Conservation (phyloP, 2,329 filamentous ascomycete genomes). For the Xylaria multiplex region DNA sequence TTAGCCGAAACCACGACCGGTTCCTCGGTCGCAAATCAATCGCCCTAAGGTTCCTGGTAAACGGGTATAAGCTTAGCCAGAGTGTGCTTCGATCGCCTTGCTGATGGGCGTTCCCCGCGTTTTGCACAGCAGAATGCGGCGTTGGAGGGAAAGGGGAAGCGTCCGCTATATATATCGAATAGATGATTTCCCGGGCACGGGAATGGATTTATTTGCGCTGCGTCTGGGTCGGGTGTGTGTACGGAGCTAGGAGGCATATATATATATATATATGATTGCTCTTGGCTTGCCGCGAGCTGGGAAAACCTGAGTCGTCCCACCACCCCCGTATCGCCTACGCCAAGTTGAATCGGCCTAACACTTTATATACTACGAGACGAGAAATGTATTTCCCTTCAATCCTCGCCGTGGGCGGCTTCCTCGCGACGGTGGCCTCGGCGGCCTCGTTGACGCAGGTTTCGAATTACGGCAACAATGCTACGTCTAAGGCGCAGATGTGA, state of each 20-base stretch:
- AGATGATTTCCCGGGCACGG: background rate
- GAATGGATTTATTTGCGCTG: background rate
- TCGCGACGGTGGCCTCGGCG: conserved; percentile 41
- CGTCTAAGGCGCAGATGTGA: conserved; percentile 51
- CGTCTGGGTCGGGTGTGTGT: background rate
- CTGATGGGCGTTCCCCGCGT: no score
- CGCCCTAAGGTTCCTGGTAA: conserved; percentile 1
- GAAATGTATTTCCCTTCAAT: conserved; percentile 40
- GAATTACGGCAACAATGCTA: conserved; percentile 52
- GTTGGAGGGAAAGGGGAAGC: background rate
- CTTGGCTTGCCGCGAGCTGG: conserved; percentile 5
- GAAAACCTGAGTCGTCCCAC: background rate
- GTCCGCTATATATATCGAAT: background rate
- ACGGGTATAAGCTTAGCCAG: conserved; percentile 23
- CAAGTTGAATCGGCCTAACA: background rate
- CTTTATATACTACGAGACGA: background rate
- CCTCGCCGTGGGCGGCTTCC: conserved; percentile 38
- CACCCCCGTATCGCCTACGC: background rate
- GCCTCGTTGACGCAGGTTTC: conserved; percentile 50
- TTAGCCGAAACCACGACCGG: conserved; percentile 21
- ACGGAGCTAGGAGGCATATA: background rate
- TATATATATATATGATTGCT: conserved; percentile 17
- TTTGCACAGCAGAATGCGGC: background rate
- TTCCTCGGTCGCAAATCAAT: conserved; percentile 21
- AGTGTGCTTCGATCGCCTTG: conserved; percentile 4